Evolutionary conservation across 1,139 yeast genomes (phyloP), one percentile per base, ranked within the genome.

Genomic region (Meyerozyma athensensis): DNA sequence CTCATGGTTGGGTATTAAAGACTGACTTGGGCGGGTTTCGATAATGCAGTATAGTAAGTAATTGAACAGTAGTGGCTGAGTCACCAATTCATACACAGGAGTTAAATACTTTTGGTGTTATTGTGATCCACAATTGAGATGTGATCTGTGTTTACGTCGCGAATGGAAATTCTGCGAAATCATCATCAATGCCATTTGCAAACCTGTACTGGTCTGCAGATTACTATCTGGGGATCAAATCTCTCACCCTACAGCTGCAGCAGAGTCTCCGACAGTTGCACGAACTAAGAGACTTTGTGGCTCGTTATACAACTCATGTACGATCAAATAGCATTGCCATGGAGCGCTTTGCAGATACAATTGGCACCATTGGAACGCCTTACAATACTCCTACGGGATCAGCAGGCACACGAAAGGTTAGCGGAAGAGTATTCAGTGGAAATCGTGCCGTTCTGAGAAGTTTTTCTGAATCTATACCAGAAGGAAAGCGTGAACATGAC

Each of bases 181-280:
- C 26, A n/a, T 24, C 17, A n/a, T 24, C 14, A 9, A 16, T 28
- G 32, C 42, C 37, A 50, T 63, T 61, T 40, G 50, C 68, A 42
- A 63, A 65, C 42, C 33, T 48, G 28, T 70, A 63, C 53, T 71
- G 76, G 74, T 62, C 74, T 5, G 53, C 73, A 4, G 77, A 71
- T 52, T 67, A 63, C 43, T 52, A 50, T 28, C 49, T 66, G 4
- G 73, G 74, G 2, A 59, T 70, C 14, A 61, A 58, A 20, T 50
- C 45, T 33, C 48, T 71, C 26, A 48, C 56, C 14, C 42, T 46
- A 3, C 74, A 69, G 44, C 55, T 64, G 19, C 42, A 48, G 14
- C 50, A 56, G 19, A 67, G 74, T 9, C 48, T 70, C 21, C 50
- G 52, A 19, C 76, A 70, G 49, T 50, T 68, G 7, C 75, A 70